Evolutionary conservation across 73 alveolate species (phyloP).

Genomic region (Urostyla sp.): DNA sequence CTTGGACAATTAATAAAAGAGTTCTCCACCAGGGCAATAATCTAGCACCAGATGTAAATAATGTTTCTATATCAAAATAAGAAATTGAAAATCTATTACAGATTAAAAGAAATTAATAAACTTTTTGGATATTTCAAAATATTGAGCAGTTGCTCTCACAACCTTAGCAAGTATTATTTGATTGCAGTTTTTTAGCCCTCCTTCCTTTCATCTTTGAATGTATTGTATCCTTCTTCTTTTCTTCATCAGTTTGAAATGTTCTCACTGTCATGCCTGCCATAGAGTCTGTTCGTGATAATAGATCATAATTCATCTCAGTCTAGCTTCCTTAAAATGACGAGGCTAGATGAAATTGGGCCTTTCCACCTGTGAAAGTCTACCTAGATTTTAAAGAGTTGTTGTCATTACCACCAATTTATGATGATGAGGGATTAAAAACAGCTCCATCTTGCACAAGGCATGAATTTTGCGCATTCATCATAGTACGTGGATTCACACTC

Average conservation of each 20-base stretch:
- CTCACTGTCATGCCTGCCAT: constrained; percentile 33
- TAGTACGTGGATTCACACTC: too few relatives aligned
- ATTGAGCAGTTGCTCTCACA: constrained; percentile 24
- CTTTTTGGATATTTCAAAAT: background rate
- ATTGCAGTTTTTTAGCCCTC: constrained; percentile 12
- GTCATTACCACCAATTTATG: too few relatives aligned
- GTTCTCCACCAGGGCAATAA: constrained; percentile 89
- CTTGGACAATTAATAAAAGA: constrained; percentile 70
- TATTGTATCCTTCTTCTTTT: background rate
- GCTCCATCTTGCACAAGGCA: too few relatives aligned
- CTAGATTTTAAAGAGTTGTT: too few relatives aligned
- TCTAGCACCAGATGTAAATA: constrained; percentile 81
- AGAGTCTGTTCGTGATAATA: constrained; percentile 19
- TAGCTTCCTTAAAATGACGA: constrained; percentile 17
- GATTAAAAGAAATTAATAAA: background rate
- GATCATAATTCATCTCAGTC: constrained; percentile 33
- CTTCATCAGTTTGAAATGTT: background rate
- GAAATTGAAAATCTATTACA: background rate
- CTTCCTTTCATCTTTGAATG: constrained; percentile 16
- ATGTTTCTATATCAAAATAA: background rate
- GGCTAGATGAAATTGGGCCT: too few relatives aligned
- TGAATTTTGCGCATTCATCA: too few relatives aligned
- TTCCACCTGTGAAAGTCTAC: too few relatives aligned
- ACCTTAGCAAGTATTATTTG: constrained; percentile 29
- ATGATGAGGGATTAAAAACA: too few relatives aligned